Base-by-base conservation (phyloP, 805 yeast genomes). In the Myxozyma neotropica region DNA sequence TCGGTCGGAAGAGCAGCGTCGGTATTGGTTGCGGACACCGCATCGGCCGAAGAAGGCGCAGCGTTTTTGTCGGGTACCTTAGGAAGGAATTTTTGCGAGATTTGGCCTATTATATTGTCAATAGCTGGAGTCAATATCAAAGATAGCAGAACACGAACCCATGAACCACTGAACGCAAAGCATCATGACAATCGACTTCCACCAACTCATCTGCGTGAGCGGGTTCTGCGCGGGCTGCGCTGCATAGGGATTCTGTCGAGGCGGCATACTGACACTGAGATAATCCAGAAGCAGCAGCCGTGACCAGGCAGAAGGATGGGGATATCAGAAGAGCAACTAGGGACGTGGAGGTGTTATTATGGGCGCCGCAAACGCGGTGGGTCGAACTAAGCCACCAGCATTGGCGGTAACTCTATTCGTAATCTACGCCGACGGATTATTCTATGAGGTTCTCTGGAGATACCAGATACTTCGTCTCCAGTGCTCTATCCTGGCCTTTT, bases 121-220 rank as follows among this genome's bases (percentile, higher is more conserved):
- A 31, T 45, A 29, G 21, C n/a, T 12, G 8, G 8, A 29, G 21
- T 23, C 13, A 31, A 8, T 19, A 13, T 3, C 13, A 33, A 21
- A 27, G 21, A 31, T 3, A 5, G 31, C 3, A 26, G 8, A 4
- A 19, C 17, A 40, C 55, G 29, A 29, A 62, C 64, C 46, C 13
- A 56, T 17, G 23, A 55, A 23, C 51, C 50, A 57, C 47, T 64
- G 67, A 23, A 51, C 23, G 17, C 38, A 35, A 27, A 63, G 27
- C 52, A 63, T 48, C 50, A 63, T 26, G 26, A 63, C 27, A 27
- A 64, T 53, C 10, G 57, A 49, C 48, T 63, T 62, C 42, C 58
- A 35, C 58, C 57, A 56, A 55, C 64, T 51, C 58, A 53, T 40
- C 46, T 49, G 55, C 31, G 42, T 24, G 43, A 35, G 55, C 43